Evolutionary conservation across 345 rosid genomes (phyloP).

Genomic region (Kernera saxatilis): DNA sequence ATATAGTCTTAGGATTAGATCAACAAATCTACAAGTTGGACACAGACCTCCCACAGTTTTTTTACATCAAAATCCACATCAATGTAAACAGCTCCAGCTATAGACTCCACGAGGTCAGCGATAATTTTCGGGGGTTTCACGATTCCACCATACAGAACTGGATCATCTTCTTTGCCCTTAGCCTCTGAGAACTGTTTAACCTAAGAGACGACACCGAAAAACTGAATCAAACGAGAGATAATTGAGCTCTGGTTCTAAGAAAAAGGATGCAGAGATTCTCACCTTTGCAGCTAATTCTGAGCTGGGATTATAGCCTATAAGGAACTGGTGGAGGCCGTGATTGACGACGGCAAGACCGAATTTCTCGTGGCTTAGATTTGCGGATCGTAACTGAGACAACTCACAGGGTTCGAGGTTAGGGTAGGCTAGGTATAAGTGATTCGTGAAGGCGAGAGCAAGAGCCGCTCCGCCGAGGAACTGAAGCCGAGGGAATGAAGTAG

Average conservation of each 20-base stretch:
- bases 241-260: no score
- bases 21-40: no score
- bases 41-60: conserved; percentile 56
- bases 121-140: conserved; percentile 56
- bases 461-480: conserved; percentile 58
- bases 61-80: conserved; percentile 45
- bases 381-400: conserved; percentile 39
- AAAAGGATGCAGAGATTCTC: no score
- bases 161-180: conserved; percentile 38
- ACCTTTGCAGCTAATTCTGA: no score
- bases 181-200: conserved; percentile 41
- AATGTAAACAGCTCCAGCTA: conserved; percentile 59
- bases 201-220: conserved; percentile 2
- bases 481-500: conserved; percentile 42
- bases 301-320: no score
- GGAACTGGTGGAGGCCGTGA: conserved; percentile 34
- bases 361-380: conserved; percentile 52
- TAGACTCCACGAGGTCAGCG: conserved; percentile 50
- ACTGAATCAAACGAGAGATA: no score
- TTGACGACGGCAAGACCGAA: conserved; percentile 57
- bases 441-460: conserved; percentile 40
- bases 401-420: conserved; percentile 39
- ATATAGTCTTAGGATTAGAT: no score
- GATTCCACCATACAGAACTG: conserved; percentile 40
- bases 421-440: conserved; percentile 37